phyloP scores from a whole-genome alignment of 2,329 filamentous ascomycete genomes.

The Fusarium gaditjirri region DNA sequence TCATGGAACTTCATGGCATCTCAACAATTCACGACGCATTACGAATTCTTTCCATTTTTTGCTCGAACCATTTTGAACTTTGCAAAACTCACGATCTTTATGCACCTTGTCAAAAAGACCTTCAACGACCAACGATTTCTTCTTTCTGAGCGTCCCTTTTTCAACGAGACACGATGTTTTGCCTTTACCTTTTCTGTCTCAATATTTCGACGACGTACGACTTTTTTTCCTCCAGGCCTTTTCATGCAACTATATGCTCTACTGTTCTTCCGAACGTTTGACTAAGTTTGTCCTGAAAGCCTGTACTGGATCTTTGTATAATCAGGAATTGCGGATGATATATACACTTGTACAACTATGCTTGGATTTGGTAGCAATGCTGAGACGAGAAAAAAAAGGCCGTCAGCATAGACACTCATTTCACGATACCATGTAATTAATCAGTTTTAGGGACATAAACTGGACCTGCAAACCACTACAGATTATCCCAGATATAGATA shows the following conservation, averaged over 20 bases:
- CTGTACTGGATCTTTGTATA: conserved; percentile 24
- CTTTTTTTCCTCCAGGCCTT: neutral
- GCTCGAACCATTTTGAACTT: conserved; percentile 25
- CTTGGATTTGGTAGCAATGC: conserved; percentile 35
- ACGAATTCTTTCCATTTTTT: conserved; percentile 39
- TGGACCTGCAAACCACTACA: conserved; percentile 8
- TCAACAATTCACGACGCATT: conserved; percentile 44
- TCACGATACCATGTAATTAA: conserved; percentile 44
- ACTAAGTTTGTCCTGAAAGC: conserved; percentile 2
- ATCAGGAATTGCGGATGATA: conserved; percentile 19
- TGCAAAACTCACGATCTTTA: conserved; percentile 39
- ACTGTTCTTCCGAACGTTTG: neutral
- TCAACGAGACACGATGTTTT: conserved; percentile 40
- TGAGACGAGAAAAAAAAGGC: conserved; percentile 19
- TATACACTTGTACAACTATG: conserved; percentile 40
- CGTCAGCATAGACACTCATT: conserved; percentile 37
- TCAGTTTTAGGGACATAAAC: conserved; percentile 15
- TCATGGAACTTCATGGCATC: conserved; percentile 36
- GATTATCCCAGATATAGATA: conserved; percentile 34
- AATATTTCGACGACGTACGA: conserved; percentile 28
- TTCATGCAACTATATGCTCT: neutral
- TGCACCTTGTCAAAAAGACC: conserved; percentile 26
- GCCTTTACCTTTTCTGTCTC: conserved; percentile 26
- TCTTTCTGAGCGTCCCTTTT: conserved; percentile 27
- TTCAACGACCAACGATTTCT: conserved; percentile 41